Percentiles rank a stretch among this genome's conserved stretches.
phyloP scores from a whole-genome alignment of 306 rosid species.

The Bauhinia variegata region DNA sequence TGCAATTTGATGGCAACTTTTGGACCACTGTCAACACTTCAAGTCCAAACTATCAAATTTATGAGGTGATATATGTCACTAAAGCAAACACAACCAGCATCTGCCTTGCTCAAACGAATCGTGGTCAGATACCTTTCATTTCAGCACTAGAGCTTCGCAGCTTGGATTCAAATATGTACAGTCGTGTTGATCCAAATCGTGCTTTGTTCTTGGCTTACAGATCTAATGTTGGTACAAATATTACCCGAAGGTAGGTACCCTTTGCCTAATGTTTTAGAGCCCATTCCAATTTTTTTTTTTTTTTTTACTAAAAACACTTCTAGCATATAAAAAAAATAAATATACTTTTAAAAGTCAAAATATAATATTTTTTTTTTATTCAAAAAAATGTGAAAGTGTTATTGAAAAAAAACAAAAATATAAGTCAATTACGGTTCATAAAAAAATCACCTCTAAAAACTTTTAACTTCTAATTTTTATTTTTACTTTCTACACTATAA shows the following conservation, averaged over 20 bases:
- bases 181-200: neutral
- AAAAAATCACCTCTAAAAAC: too few relatives aligned
- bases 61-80: constrained; percentile 23
- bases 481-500: too few relatives aligned
- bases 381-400: too few relatives aligned
- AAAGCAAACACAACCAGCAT: constrained; percentile 10
- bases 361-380: too few relatives aligned
- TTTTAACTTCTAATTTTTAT: too few relatives aligned
- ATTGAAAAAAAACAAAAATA: too few relatives aligned
- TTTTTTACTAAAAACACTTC: too few relatives aligned
- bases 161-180: constrained; percentile 32
- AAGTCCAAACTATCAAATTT: too few relatives aligned
- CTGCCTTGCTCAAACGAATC: constrained; percentile 34
- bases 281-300: too few relatives aligned
- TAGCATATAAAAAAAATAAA: too few relatives aligned
- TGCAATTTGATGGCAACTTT: constrained; percentile 36
- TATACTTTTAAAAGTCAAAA: too few relatives aligned
- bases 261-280: neutral
- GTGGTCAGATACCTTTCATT: constrained; percentile 43
- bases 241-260: constrained; percentile 11
- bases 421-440: too few relatives aligned
- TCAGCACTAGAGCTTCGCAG: constrained; percentile 33
- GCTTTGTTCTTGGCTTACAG: constrained; percentile 2
- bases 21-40: constrained; percentile 21
- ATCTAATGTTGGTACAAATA: constrained; percentile 27